These are phyloP conservation scores for Auxenochlorella protothecoides DNA, from an alignment of 139 green algal genomes.

Conservation along the genomic window DNA sequence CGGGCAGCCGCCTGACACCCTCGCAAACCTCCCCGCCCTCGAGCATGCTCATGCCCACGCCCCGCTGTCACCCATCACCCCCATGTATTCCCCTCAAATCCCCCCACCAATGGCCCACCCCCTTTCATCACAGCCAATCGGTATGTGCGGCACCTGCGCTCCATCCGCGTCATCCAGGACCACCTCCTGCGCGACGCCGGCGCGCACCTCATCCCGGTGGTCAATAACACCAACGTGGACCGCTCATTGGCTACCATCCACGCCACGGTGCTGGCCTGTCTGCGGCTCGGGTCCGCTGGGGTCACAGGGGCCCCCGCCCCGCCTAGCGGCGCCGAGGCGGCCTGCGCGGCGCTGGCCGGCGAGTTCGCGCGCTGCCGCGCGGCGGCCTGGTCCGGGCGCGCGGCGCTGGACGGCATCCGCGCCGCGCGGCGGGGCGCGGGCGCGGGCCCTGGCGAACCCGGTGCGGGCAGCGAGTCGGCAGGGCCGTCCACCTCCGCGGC, in stretches of 20 bases:
- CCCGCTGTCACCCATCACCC: neutral
- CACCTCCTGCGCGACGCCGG: conserved; percentile 66
- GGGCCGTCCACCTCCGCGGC: too few relatives aligned
- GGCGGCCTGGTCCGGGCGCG: neutral
- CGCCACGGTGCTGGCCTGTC: conserved; percentile 61
- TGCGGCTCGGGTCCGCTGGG: conserved; percentile 20
- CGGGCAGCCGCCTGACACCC: too few relatives aligned
- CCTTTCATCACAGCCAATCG: conserved; percentile 40
- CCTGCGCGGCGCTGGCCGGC: neutral
- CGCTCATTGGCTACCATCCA: conserved; percentile 79
- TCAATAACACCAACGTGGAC: conserved; percentile 94
- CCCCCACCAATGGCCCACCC: neutral
- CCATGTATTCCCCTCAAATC: too few relatives aligned
- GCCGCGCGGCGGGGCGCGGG: too few relatives aligned
- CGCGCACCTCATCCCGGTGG: conserved; percentile 62
- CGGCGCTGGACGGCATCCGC: neutral
- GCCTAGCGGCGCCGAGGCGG: neutral
- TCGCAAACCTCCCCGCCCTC: too few relatives aligned
- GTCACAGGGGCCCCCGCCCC: neutral
- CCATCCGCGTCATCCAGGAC: conserved; percentile 81
- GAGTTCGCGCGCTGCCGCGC: neutral
- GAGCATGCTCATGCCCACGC: too few relatives aligned
- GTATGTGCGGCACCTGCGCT: conserved; percentile 75
- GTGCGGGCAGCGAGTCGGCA: too few relatives aligned
- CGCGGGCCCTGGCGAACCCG: too few relatives aligned